Base-by-base conservation (phyloP, 352 stramenopile genomes). In the Proteromonas lacertae region DNA sequence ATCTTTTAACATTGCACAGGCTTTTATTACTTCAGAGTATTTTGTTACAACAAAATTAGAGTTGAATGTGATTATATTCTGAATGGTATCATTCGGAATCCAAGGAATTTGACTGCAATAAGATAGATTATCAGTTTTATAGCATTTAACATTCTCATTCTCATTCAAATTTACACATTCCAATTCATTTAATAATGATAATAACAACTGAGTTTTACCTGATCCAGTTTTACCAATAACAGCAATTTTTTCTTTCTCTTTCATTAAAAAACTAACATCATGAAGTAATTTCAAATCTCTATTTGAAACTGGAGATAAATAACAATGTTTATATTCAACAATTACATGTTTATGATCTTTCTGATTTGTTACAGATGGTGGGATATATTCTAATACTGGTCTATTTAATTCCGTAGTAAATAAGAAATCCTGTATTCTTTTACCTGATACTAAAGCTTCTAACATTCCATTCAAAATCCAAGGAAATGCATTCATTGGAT, bases 91-190 rank as follows among this genome's bases (percentile, higher is more conserved):
- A 51, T 93, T 93, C 35, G 89, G 63, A 31, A 97, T 91, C 44
- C 87, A 98, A 9, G 81, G 59, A 19, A 68, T 73, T 53, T 93
- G 78, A 10, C 72, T 53, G 30, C 87, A 70, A 41, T 90, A 93
- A 1, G 72, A n/a, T n/a, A n/a, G n/a, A n/a, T n/a, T n/a, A n/a
- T n/a, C n/a, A n/a, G n/a, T n/a, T n/a, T n/a, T n/a, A n/a, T n/a
- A n/a, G n/a, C n/a, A n/a, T n/a, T n/a, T n/a, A n/a, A n/a, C n/a
- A n/a, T n/a, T n/a, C n/a, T n/a, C n/a, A n/a, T n/a, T n/a, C n/a
- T n/a, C n/a, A n/a, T n/a, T n/a, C n/a, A n/a, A n/a, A n/a, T n/a
- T n/a, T n/a, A n/a, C n/a, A n/a, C n/a, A n/a, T n/a, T n/a, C n/a
- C n/a, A 38, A 24, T 35, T 41, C 38, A 16, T 21, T 51, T 4